Evolutionary conservation across 192 early-diverging fungal species (phyloP).

Genomic region (Diversispora eburnea): DNA sequence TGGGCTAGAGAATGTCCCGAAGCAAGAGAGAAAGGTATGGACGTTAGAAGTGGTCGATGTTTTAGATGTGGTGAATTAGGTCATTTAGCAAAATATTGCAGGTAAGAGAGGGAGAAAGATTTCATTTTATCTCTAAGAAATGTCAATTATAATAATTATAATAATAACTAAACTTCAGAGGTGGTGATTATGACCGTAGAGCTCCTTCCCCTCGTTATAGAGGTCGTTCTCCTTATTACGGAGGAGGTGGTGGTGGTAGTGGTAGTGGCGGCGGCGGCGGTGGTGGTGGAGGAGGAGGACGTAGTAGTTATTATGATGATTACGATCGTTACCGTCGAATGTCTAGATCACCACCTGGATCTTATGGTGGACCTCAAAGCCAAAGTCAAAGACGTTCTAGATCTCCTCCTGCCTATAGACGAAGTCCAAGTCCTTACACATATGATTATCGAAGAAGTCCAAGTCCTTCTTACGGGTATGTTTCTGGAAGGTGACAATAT

Average conservation of each 20-base stretch:
- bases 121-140: neutral
- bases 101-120: constrained; percentile 26
- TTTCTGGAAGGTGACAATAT: constrained; percentile 18
- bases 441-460: constrained; percentile 24
- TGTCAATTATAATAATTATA: neutral
- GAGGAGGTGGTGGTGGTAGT: constrained; percentile 37
- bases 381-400: constrained; percentile 17
- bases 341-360: constrained; percentile 43
- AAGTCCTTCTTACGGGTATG: constrained; percentile 31
- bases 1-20: constrained; percentile 55
- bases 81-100: constrained; percentile 51
- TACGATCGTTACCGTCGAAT: constrained; percentile 38
- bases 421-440: constrained; percentile 25
- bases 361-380: constrained; percentile 26
- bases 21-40: constrained; percentile 52
- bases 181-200: constrained; percentile 42
- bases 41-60: constrained; percentile 53
- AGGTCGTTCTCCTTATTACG: constrained; percentile 37
- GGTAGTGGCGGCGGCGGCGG: constrained; percentile 34
- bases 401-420: constrained; percentile 13
- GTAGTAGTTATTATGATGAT: constrained; percentile 35
- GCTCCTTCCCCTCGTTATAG: constrained; percentile 35
- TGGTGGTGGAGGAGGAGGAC: constrained; percentile 30
- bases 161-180: constrained; percentile 19
- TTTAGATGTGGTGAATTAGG: constrained; percentile 53